phyloP scores from a whole-genome alignment of 257 asterid species.

The Solanum habrochaites region DNA sequence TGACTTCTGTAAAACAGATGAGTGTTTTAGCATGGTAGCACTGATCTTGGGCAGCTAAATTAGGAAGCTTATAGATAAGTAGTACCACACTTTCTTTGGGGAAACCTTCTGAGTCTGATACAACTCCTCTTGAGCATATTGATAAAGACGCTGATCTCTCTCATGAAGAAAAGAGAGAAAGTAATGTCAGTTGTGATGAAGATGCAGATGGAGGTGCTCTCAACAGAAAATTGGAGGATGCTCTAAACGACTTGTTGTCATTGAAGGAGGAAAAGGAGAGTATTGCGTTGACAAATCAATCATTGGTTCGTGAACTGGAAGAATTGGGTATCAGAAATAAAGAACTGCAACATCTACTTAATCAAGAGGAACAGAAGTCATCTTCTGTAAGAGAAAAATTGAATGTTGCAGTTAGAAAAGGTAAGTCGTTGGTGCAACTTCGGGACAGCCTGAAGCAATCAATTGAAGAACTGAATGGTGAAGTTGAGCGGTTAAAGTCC shows the following conservation, averaged over 20 bases:
- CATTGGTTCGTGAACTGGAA: slow-evolving; percentile 39
- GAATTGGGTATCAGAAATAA: slow-evolving; percentile 40
- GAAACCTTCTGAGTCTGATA: slow-evolving; percentile 23
- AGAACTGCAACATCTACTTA: slow-evolving; percentile 57
- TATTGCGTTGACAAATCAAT: slow-evolving; percentile 23
- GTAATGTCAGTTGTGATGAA: slow-evolving; percentile 26
- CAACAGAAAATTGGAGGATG: slow-evolving; percentile 28
- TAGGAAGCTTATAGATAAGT: slow-evolving; percentile 51
- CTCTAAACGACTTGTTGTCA: slow-evolving; percentile 29
- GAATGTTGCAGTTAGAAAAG: slow-evolving; percentile 84
- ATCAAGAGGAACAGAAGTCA: slow-evolving; percentile 70
- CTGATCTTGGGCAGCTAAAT: slow-evolving; percentile 43
- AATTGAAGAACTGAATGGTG: slow-evolving; percentile 56
- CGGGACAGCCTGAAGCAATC: slow-evolving; percentile 78
- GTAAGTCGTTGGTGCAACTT: slow-evolving; percentile 86
- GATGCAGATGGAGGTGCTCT: slow-evolving; percentile 28
- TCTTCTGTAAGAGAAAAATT: slow-evolving; percentile 81
- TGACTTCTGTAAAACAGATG: slow-evolving; percentile 38
- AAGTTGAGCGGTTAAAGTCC: slow-evolving; percentile 50
- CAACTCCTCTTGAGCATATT: slow-evolving; percentile 25
- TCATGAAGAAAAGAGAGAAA: slow-evolving; percentile 4
- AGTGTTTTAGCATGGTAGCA: slow-evolving; percentile 35
- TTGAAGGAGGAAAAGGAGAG: slow-evolving; percentile 71
- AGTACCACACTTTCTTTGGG: slow-evolving; percentile 26
- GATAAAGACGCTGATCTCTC: slow-evolving; percentile 23